Base-by-base conservation (phyloP, 1,284 basidiomycete species). In the Mycena sp. region DNA sequence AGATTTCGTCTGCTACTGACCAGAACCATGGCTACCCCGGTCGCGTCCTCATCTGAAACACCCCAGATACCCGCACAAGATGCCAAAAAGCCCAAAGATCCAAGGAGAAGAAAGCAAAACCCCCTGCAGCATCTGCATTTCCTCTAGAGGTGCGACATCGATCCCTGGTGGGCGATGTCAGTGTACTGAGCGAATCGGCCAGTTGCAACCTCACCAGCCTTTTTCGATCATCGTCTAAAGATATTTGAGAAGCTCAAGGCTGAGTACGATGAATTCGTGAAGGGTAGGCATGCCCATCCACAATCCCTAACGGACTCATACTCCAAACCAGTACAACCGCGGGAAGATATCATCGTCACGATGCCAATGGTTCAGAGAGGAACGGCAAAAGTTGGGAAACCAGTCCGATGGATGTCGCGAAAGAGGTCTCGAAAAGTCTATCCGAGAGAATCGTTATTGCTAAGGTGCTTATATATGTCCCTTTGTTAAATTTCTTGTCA, bases 361-460 rank as follows among this genome's bases (percentile, higher is more conserved):
- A 80, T 99, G 67, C 93, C 90, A 5, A 99, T 81, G 96, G 96
- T 19, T 90, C 92, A 26, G 85, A 89, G 70, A 86, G 93, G 59
- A 88, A 93, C 69, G 98, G 87, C 28, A 94, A 82, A 60, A 91
- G 94, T 71, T 99, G 94, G 94, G 94, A 99, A 82, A 99, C 98
- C n/a, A 93, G 88, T 64, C 98, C 98, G 0, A 87, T 99, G 88
- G 89, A 93, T 71, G 82, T 99, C 62, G 97, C 97, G 44, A 91
- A 91, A 74, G 89, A 89, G 70, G 86, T 99, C 58, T 92, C 93
- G 17, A 93, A 96, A 77, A 91, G 92, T 73, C 83, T 99, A 23
- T 90, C 95, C 1, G 97, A 99, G 70, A 87, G 91, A 48, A 85
- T 93, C 69, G 93, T 99, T 71, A 99, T 99, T 72, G 91, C 96